Evolutionary conservation across 164 flowering plant species (phyloP), one percentile per base, ranked within the genome.

Genomic region (Amborella trichopoda): DNA sequence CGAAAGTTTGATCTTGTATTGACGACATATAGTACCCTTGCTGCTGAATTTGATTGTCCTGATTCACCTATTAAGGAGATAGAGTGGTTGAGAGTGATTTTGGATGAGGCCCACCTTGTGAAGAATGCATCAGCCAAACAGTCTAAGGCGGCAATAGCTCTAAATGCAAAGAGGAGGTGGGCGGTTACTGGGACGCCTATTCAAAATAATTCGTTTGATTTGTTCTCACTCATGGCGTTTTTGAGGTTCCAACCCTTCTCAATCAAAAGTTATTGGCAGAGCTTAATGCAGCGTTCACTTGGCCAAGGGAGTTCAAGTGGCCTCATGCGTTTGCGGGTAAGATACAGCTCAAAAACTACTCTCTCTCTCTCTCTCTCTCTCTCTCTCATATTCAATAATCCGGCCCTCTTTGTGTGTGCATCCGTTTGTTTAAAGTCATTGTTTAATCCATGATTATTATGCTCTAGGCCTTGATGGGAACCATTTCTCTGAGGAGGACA

Each of bases 171-270:
- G 54, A 51, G 87, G 41, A 81, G 94, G 47, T 90, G 98, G 95
- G 95, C 58, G 23, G 95, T 90, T 12, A 86, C 94, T 0, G 95
- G 95, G 44, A 83, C 94, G 26, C 98, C 98, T 10, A 78, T 90
- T 37, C 94, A 86, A 54, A 86, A 90, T 65, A 76, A 79, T 48
- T 76, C 91, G 0, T 62, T 60, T 43, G 95, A 90, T 72, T 65
- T 90, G 69, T 90, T 74, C 50, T 77, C 95, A n/a, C 64, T 90
- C 38, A 75, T 90, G 84, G 69, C 78, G 3, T 90, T 90, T 62
- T 54, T 90, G 65, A 78, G 62, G 38, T 86, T 86, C 63, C 89
- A 83, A 66, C 95, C 95, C n/a, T 80, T 90, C 49, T 81, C 94
- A 8, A 63, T 66, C 27, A 86, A 68, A 69, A 68, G 62, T 53